phyloP scores from a whole-genome alignment of 495 filamentous ascomycete genomes.

The Neurospora tetrasperma region DNA sequence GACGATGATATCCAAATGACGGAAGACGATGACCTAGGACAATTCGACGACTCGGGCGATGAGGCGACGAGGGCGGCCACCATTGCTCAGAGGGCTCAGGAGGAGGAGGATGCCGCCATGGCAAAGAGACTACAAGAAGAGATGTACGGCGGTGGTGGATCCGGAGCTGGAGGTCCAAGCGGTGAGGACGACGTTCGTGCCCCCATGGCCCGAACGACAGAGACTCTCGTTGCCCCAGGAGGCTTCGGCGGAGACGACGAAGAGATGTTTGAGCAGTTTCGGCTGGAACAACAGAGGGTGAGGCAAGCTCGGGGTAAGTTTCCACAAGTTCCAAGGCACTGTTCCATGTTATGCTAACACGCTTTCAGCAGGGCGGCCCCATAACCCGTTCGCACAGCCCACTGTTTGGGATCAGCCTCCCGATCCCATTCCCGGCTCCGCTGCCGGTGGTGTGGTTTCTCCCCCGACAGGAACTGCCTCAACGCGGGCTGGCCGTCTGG shows the following conservation, averaged over 20 bases:
- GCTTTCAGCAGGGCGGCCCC: slow-evolving; percentile 2
- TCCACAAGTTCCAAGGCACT: not conserved
- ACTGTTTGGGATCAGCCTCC: slow-evolving; percentile 61
- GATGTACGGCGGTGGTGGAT: slow-evolving; percentile 54
- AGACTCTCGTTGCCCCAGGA: slow-evolving; percentile 72
- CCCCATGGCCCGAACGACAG: slow-evolving; percentile 82
- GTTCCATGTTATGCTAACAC: not conserved
- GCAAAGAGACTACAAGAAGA: slow-evolving; percentile 86
- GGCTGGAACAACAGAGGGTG: slow-evolving; percentile 49
- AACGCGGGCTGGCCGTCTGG: slow-evolving; percentile 44
- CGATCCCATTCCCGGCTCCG: slow-evolving; percentile 1
- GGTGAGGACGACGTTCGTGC: slow-evolving; percentile 64
- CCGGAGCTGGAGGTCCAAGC: slow-evolving; percentile 18
- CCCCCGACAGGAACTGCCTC: slow-evolving; percentile 3
- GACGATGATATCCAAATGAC: slow-evolving; percentile 47
- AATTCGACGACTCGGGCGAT: slow-evolving; percentile 16
- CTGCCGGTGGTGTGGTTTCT: slow-evolving; percentile 10
- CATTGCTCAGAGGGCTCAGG: slow-evolving; percentile 33
- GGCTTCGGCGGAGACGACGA: slow-evolving; percentile 42
- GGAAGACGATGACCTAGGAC: slow-evolving; percentile 41
- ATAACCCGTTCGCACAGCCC: slow-evolving; percentile 71
- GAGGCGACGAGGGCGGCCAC: slow-evolving; percentile 25
- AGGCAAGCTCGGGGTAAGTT: slow-evolving; percentile 33
- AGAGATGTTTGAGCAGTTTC: slow-evolving; percentile 50
- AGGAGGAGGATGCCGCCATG: slow-evolving; percentile 90